Base-by-base conservation (phyloP, 805 yeast species). In the Ogataea thermomethanolica region DNA sequence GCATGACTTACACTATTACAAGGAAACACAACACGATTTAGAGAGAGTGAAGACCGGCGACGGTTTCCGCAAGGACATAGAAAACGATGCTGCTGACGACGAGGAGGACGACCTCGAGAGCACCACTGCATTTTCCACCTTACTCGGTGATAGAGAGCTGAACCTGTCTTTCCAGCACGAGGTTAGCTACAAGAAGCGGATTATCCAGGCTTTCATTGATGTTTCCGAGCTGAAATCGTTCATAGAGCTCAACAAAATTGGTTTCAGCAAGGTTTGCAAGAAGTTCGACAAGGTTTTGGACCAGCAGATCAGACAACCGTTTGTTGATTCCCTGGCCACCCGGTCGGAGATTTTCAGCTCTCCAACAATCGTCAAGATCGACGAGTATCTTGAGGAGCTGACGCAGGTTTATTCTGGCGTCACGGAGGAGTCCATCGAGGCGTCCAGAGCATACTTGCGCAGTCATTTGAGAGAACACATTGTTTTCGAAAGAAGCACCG, bases 401-500 rank as follows among this genome's bases (percentile, higher is more conserved):
- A 46, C 56, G 34, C 40, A 50, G 13, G 53, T 55, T 8, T 64
- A 62, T 37, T 51, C 56, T 33, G 56, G 50, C 44, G 56, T 55
- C 39, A 59, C 57, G 2, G 41, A 49, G 15, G 42, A 44, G 12
- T 24, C 49, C 2, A 27, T 42, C 21, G 59, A 55, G 22, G 45
- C 41, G 8, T 23, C 58, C 4, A 44, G 45, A 31, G 25, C 25
- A 1, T 59, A 58, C 35, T 63, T 81, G 46, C 76, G 78, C 41
- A 71, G 80, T 2, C 78, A 73, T 46, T 62, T 74, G 41, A 64
- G 78, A 50, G 79, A 74, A 46, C 78, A 73, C 46, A 74, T 74
- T 34, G 77, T 74, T 3, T 74, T 76, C 73, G 78, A 74, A 53
- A 61, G 79, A 54, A 70, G 73, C 45, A 73, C 78, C 0, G 74